A percentile compares a stretch with the other conserved stretches of the same genome.
Conservation (phyloP, 345 rosid genomes). For the Draba incana region DNA sequence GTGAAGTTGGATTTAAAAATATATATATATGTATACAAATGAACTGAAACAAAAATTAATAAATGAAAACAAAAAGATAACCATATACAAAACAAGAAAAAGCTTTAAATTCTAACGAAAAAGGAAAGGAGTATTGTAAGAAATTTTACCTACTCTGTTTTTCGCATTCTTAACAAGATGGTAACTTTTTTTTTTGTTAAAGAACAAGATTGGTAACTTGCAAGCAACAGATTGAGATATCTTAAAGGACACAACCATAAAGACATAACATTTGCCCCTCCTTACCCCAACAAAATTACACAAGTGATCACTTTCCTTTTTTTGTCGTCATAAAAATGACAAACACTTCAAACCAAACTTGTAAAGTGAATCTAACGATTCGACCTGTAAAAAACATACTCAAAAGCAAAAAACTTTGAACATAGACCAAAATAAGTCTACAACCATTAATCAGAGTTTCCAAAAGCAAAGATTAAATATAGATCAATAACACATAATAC, state of each 20-base stretch:
- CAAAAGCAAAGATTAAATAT: constrained; percentile 25
- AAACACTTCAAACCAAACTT: constrained; percentile 24
- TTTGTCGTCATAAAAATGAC: constrained; percentile 35
- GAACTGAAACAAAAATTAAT: too few species aligned
- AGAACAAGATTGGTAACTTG: too few species aligned
- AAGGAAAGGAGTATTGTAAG: too few species aligned
- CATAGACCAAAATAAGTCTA: constrained; percentile 26
- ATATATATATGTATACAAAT: too few species aligned
- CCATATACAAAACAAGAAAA: too few species aligned
- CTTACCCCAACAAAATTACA: constrained; percentile 38
- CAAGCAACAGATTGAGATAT: constrained; percentile 18
- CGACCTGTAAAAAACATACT: constrained; percentile 5
- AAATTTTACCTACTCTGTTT: too few species aligned
- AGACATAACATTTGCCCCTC: constrained; percentile 36
- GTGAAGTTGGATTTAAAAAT: too few species aligned
- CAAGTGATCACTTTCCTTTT: constrained; percentile 19
- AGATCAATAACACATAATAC: constrained; percentile 33
- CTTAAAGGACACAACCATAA: constrained; percentile 39
- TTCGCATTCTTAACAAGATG: too few species aligned
- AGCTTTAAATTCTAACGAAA: too few species aligned
- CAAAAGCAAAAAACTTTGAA: constrained; percentile 19
- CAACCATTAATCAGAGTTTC: constrained; percentile 5
- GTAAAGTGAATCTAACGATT: constrained; percentile 37
- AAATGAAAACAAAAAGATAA: too few species aligned
- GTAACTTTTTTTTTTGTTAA: too few species aligned